Conservation (phyloP, 805 yeast genomes). For the Wilhelminamyces savonicus region DNA sequence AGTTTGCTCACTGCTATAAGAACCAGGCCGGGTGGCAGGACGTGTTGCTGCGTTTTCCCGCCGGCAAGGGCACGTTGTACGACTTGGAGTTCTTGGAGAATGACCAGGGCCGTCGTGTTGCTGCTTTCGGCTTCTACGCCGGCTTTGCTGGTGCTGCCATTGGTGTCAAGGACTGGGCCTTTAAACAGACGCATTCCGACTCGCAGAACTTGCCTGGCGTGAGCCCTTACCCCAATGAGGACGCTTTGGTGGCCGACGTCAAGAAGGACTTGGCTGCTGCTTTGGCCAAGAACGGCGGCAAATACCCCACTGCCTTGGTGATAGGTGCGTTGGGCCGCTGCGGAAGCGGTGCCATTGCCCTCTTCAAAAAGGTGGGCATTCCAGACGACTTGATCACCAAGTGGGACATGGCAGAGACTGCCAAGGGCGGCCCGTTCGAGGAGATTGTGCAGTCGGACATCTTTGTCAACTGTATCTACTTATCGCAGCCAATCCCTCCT, state of each 20-base stretch:
- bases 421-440: slow-evolving; percentile 93
- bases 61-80: slow-evolving; percentile 84
- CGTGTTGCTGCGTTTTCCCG: slow-evolving; percentile 82
- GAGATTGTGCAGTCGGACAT: slow-evolving; percentile 87
- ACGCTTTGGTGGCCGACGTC: slow-evolving; percentile 66
- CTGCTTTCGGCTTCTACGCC: slow-evolving; percentile 99
- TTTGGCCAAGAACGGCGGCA: slow-evolving; percentile 49
- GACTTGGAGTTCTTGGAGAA: slow-evolving; percentile 93
- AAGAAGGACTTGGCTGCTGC: slow-evolving; percentile 53
- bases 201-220: slow-evolving; percentile 71
- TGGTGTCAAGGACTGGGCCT: slow-evolving; percentile 92
- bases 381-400: slow-evolving; percentile 77
- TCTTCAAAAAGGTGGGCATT: slow-evolving; percentile 75
- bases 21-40: slow-evolving; percentile 97
- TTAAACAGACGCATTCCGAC: slow-evolving; percentile 71
- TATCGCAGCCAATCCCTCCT: slow-evolving; percentile 91
- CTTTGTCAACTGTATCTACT: slow-evolving; percentile 92
- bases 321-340: slow-evolving; percentile 99
- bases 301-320: slow-evolving; percentile 72
- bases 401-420: slow-evolving; percentile 98
- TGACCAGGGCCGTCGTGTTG: slow-evolving; percentile 95
- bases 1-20: slow-evolving; percentile 98
- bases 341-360: slow-evolving; percentile 93
- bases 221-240: slow-evolving; percentile 77
- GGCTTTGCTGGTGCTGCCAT: slow-evolving; percentile 99